Conservation (phyloP, 371 early-diverging fungal genomes). For the Apophysomyces elegans region DNA sequence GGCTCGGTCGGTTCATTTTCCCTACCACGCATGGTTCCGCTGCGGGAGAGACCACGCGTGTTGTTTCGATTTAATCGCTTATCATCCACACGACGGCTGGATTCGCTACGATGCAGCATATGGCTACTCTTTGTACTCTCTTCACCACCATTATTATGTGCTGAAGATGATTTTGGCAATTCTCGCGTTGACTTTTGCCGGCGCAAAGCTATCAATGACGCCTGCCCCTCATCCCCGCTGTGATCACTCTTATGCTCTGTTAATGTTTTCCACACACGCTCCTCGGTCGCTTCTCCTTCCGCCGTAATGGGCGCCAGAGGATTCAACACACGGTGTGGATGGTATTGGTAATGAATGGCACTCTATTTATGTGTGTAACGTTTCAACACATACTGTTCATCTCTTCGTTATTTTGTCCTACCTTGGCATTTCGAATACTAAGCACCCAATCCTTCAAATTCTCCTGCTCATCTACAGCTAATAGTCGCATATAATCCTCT, state of each 20-base stretch:
- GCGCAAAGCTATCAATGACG: constrained; percentile 23
- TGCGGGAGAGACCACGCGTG: constrained; percentile 27
- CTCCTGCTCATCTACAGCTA: constrained; percentile 78
- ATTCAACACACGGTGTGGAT: constrained; percentile 39
- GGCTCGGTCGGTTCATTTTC: constrained; percentile 17
- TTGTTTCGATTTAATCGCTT: constrained; percentile 15
- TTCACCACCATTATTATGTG: not conserved
- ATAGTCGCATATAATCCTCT: constrained; percentile 80
- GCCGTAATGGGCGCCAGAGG: constrained; percentile 34
- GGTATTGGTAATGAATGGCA: constrained; percentile 38
- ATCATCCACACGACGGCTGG: constrained; percentile 22
- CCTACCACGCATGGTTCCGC: constrained; percentile 22
- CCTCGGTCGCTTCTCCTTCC: constrained; percentile 12
- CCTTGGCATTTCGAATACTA: constrained; percentile 80
- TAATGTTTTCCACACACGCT: not conserved
- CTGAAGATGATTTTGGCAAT: constrained; percentile 2
- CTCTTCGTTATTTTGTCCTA: constrained; percentile 28
- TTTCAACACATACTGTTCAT: not conserved
- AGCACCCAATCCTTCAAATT: constrained; percentile 84
- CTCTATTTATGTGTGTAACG: constrained; percentile 27
- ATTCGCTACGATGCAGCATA: constrained; percentile 24
- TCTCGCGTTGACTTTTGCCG: constrained; percentile 47
- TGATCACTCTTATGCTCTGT: not conserved
- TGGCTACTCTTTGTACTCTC: constrained; percentile 12
- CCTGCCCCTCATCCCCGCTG: constrained; percentile 11